Evolutionary conservation across 2,329 filamentous ascomycete genomes (phyloP).

Genomic region (Tolypocladium sp.): DNA sequence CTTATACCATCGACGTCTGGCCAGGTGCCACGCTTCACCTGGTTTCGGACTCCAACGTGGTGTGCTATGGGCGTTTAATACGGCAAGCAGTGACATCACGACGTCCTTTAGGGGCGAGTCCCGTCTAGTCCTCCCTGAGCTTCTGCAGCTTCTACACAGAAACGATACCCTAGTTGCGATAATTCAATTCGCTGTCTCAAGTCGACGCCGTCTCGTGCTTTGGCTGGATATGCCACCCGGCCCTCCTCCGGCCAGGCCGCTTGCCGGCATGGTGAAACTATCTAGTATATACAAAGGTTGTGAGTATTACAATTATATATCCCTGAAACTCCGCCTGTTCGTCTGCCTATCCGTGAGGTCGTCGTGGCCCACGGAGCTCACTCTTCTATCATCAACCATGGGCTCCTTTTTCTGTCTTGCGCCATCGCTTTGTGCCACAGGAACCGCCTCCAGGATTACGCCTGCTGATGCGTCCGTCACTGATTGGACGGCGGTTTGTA

Average conservation of each 20-base stretch:
- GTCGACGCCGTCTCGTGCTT: neutral
- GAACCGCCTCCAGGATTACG: neutral
- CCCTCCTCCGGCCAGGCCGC: neutral
- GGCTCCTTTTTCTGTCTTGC: neutral
- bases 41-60: too few species aligned
- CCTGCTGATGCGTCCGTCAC: neutral
- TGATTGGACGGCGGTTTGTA: neutral
- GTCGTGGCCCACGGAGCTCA: slow-evolving; percentile 1
- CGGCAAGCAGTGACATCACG: too few species aligned
- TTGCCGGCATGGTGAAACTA: neutral
- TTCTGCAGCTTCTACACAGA: neutral
- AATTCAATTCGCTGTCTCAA: neutral
- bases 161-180: neutral
- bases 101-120: too few species aligned
- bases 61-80: too few species aligned
- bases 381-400: slow-evolving; percentile 4
- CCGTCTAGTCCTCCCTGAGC: too few species aligned
- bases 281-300: slow-evolving; percentile 3
- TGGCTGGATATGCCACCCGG: neutral
- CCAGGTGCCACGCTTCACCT: too few species aligned
- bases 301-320: slow-evolving; percentile 5
- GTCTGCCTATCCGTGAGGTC: neutral
- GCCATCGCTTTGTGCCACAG: neutral
- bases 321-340: neutral
- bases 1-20: too few species aligned